phyloP scores from a whole-genome alignment of 352 stramenopile genomes.

The Globisporangium rhizosaccharum region DNA sequence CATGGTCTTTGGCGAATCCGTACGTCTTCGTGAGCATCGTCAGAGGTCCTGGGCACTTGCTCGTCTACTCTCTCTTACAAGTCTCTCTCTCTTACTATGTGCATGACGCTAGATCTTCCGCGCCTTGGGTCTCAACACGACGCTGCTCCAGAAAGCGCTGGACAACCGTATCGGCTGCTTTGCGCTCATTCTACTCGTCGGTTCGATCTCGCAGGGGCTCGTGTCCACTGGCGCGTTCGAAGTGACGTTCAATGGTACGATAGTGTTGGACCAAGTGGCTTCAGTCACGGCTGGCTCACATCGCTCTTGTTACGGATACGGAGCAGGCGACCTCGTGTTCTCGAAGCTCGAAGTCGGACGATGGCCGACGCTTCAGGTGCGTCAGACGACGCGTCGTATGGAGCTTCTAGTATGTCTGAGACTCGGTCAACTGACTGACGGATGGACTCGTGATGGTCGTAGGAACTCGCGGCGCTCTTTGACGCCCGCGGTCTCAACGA shows the following conservation, averaged over 20 bases:
- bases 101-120: slow-evolving; percentile 32
- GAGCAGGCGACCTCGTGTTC: slow-evolving; percentile 62
- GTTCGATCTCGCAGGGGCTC: slow-evolving; percentile 52
- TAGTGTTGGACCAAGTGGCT: not conserved
- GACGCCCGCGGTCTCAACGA: slow-evolving; percentile 4
- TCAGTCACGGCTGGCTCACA: not conserved
- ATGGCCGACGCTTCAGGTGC: slow-evolving; percentile 66
- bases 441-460: not conserved
- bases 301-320: not conserved
- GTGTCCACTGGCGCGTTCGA: slow-evolving; percentile 73
- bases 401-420: no score
- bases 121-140: slow-evolving; percentile 34
- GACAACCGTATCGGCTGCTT: slow-evolving; percentile 72
- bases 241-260: slow-evolving; percentile 74
- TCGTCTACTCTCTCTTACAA: not conserved
- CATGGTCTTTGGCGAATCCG: slow-evolving; percentile 59
- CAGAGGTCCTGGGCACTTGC: not conserved
- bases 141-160: slow-evolving; percentile 55
- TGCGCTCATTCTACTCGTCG: slow-evolving; percentile 60
- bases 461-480: slow-evolving; percentile 8
- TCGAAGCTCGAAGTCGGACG: slow-evolving; percentile 60
- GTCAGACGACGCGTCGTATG: not conserved
- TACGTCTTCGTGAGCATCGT: slow-evolving; percentile 17
- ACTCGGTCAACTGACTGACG: not conserved
- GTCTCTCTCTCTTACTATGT: not conserved